phyloP scores from a whole-genome alignment of 2,329 filamentous ascomycete species.

The Lachnellula willkommii region DNA sequence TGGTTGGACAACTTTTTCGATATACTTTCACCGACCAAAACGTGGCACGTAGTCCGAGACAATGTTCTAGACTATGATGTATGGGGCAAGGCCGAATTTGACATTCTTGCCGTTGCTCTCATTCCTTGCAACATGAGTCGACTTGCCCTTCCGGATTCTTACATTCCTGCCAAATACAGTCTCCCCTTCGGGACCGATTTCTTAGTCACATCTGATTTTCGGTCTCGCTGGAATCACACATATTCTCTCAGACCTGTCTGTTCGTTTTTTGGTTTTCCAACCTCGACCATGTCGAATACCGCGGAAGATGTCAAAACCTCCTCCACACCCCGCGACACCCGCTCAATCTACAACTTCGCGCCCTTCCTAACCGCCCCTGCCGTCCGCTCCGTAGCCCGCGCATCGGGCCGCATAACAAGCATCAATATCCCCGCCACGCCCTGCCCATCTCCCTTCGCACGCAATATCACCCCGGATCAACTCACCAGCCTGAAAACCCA shows the following conservation, averaged over 20 bases:
- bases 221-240: no score
- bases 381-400: neutral
- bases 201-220: neutral
- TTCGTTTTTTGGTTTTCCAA: no score
- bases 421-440: conserved; percentile 13
- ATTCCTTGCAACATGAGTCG: neutral
- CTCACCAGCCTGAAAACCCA: conserved; percentile 11
- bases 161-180: conserved; percentile 14
- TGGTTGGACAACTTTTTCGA: no score
- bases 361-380: conserved; percentile 16
- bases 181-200: neutral
- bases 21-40: no score
- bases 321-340: neutral
- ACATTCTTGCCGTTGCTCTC: no score
- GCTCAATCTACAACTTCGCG: conserved; percentile 13
- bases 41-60: no score
- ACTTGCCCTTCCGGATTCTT: conserved; percentile 7
- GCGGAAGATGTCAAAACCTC: no score
- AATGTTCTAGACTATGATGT: no score
- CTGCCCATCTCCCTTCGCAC: conserved; percentile 19
- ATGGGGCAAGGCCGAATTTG: no score
- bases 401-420: neutral
- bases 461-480: conserved; percentile 14
- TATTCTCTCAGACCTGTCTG: no score
- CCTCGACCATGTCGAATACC: neutral